These are phyloP conservation scores for Paramecium bursaria DNA, from an alignment of 73 alveolate genomes.

Conservation along the genomic window DNA sequence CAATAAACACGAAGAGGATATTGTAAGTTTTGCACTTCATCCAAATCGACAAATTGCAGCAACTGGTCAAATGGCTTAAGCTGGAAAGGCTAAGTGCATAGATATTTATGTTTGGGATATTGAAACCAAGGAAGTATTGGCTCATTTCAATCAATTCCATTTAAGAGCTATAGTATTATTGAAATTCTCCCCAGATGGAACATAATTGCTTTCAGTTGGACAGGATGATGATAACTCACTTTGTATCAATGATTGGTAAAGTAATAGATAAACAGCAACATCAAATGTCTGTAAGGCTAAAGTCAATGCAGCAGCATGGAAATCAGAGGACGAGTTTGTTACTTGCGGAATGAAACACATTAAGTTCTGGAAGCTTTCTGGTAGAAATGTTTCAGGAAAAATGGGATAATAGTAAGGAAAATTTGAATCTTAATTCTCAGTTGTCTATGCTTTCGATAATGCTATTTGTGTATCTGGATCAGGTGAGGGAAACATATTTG, in stretches of 20 bases:
- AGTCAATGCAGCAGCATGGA: slow-evolving; percentile 92
- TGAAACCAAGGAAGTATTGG: slow-evolving; percentile 75
- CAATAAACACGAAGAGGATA: slow-evolving; percentile 95
- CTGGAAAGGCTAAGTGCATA: slow-evolving; percentile 89
- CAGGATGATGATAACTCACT: slow-evolving; percentile 97
- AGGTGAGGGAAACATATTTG: slow-evolving; percentile 75
- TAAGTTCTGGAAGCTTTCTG: slow-evolving; percentile 92
- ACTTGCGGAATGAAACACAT: slow-evolving; percentile 95
- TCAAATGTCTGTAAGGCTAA: slow-evolving; percentile 92
- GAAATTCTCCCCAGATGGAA: slow-evolving; percentile 96
- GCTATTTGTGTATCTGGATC: slow-evolving; percentile 79
- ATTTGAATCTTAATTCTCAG: slow-evolving; percentile 76
- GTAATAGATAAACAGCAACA: slow-evolving; percentile 82
- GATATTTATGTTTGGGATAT: slow-evolving; percentile 96
- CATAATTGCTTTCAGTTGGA: slow-evolving; percentile 89
- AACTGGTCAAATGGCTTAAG: slow-evolving; percentile 98
- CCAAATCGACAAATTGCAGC: slow-evolving; percentile 95
- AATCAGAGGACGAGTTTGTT: slow-evolving; percentile 89
- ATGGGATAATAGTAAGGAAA: slow-evolving; percentile 89
- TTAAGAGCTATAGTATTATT: slow-evolving; percentile 92
- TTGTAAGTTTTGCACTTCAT: slow-evolving; percentile 94
- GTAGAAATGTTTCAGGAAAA: slow-evolving; percentile 85
- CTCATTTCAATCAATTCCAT: slow-evolving; percentile 81
- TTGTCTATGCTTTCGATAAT: slow-evolving; percentile 75
- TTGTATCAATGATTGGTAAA: slow-evolving; percentile 95